Evolutionary conservation across 2,329 filamentous ascomycete genomes (phyloP).

Genomic region (Paramyrothecium sp.): DNA sequence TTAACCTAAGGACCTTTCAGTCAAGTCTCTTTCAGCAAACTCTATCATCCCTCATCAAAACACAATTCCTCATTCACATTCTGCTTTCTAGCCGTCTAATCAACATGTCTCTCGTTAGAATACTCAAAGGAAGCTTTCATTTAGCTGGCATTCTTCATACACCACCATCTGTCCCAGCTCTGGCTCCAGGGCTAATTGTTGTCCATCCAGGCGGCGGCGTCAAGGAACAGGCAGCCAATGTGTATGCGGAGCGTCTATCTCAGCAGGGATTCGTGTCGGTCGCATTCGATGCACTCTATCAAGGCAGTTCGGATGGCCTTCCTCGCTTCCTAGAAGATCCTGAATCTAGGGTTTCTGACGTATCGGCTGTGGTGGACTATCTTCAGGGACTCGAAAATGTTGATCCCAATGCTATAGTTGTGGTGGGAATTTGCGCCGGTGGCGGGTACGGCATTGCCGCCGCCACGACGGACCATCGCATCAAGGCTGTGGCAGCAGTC

Average conservation of each 20-base stretch:
- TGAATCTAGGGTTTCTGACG: slow-evolving; percentile 30
- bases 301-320: slow-evolving; percentile 29
- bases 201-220: neutral
- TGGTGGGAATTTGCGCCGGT: slow-evolving; percentile 34
- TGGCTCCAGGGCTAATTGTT: neutral
- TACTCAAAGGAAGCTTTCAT: neutral
- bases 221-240: neutral
- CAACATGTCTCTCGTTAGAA: neutral
- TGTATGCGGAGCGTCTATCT: neutral
- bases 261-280: neutral
- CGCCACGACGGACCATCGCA: slow-evolving; percentile 31
- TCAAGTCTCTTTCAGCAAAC: too few species aligned
- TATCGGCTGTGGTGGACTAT: slow-evolving; percentile 28
- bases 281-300: slow-evolving; percentile 31
- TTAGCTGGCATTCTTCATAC: neutral
- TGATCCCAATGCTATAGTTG: slow-evolving; percentile 28
- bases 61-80: too few species aligned
- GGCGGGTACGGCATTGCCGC: slow-evolving; percentile 32
- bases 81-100: too few species aligned
- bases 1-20: too few species aligned
- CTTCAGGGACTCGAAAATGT: slow-evolving; percentile 22
- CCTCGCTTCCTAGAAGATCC: slow-evolving; percentile 34
- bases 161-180: neutral
- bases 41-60: too few species aligned
- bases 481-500: slow-evolving; percentile 31